A percentile compares a stretch with the other conserved stretches of the same genome.
These are phyloP conservation scores for Umbelopsis sp. DNA, from an alignment of 192 early-diverging fungal species.

Conservation along the genomic window DNA sequence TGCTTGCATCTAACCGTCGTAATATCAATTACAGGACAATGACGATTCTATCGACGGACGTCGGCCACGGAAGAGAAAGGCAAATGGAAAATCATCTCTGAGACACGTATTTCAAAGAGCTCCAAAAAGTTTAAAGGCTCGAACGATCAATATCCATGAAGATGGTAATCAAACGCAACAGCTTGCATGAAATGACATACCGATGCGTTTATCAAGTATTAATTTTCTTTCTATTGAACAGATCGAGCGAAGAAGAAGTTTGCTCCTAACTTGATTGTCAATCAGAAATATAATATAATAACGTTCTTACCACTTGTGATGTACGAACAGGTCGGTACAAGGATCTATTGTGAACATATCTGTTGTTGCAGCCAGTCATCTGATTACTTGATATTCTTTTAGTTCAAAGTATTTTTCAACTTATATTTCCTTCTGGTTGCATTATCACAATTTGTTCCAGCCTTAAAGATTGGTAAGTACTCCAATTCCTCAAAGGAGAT, in stretches of 20 bases:
- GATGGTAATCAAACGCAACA: constrained; percentile 29
- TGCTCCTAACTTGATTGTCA: constrained; percentile 81
- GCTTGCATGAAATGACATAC: not conserved
- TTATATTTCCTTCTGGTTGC: constrained; percentile 93
- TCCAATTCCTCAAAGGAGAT: not conserved
- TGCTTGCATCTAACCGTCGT: not conserved
- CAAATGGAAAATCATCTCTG: not conserved
- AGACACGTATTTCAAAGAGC: not conserved
- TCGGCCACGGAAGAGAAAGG: not conserved
- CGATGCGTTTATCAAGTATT: not conserved
- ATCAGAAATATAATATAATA: constrained; percentile 85
- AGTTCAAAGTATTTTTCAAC: constrained; percentile 97
- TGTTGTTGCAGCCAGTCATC: not conserved
- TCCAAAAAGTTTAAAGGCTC: constrained; percentile 31
- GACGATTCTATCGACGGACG: not conserved
- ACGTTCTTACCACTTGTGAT: constrained; percentile 82
- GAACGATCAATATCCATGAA: constrained; percentile 50
- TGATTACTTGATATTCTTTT: not conserved
- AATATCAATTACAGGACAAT: not conserved
- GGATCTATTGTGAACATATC: not conserved
- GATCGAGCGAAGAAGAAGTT: constrained; percentile 57
- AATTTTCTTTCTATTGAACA: constrained; percentile 24
- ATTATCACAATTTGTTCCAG: constrained; percentile 88
- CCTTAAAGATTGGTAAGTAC: constrained; percentile 72
- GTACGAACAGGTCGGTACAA: constrained; percentile 67